Percentiles rank a stretch among this genome's conserved stretches.
Conservation (phyloP, 129 eudicot species). For the Escallonia herrerae region DNA sequence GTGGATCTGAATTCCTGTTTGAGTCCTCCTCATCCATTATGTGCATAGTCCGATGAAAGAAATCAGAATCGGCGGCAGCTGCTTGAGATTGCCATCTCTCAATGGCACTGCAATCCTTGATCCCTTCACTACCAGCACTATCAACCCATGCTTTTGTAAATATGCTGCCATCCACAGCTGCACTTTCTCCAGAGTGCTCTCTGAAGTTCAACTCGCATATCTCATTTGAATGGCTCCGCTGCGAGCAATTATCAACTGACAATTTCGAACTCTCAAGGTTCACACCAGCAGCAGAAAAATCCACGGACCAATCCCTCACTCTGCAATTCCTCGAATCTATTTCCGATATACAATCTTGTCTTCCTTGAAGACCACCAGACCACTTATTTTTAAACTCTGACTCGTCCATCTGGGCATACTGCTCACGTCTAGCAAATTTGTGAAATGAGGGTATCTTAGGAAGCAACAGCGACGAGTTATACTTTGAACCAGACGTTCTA, state of each 20-base stretch:
- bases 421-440: conserved; percentile 88
- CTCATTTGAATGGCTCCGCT: conserved; percentile 69
- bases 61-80: conserved; percentile 84
- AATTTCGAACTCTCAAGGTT: conserved; percentile 57
- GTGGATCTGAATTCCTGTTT: conserved; percentile 35
- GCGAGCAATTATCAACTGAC: conserved; percentile 66
- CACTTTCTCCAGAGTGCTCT: conserved; percentile 87
- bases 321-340: conserved; percentile 94
- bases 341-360: conserved; percentile 73
- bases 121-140: conserved; percentile 74
- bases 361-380: conserved; percentile 56
- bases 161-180: conserved; percentile 68
- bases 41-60: conserved; percentile 38
- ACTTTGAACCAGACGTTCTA: conserved; percentile 59
- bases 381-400: conserved; percentile 51
- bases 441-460: conserved; percentile 94
- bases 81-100: conserved; percentile 98
- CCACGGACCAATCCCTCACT: conserved; percentile 97
- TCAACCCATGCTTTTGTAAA: conserved; percentile 99
- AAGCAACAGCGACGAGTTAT: conserved; percentile 45
- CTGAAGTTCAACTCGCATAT: conserved; percentile 45
- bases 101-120: conserved; percentile 84
- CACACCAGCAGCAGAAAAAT: conserved; percentile 78
- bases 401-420: conserved; percentile 73
- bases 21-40: conserved; percentile 85